Base-by-base conservation (phyloP, 1,284 basidiomycete species). In the Ganoderma leucocontextum region DNA sequence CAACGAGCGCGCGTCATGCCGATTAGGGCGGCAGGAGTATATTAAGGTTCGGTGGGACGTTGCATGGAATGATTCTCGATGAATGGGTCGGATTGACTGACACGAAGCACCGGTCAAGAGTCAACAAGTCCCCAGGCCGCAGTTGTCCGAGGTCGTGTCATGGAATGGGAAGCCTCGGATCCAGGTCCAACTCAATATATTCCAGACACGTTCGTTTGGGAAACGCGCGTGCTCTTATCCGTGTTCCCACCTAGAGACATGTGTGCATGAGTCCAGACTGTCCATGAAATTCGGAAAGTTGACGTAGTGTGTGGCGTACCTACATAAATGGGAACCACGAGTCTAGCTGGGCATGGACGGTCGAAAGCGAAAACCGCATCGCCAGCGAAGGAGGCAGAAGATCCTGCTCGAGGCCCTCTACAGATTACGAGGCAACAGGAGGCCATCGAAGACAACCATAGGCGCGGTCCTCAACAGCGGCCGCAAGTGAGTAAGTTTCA, bases 401-500 rank as follows among this genome's bases (percentile, higher is more conserved):
- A 25, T 33, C 52, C 15, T 17, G 33, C 33, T 55, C 52, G 12
- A 35, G 17, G 17, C 52, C 29, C 6, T 33, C 52, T 55, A 55
- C 33, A 55, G 29, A 55, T 55, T 35, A 17, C 13, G 19, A n/a
- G 55, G 36, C 55, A 58, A n/a, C 19, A 38, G 33, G 33, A 38
- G 10, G 57, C 61, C 53, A 60, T 62, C 35, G 35, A 22, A 25
- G 36, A 58, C 7, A n/a, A 38, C 55, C 55, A 58, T 8, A 58
- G 35, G 33, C 29, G 39, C 35, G 47, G 25, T 44, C 52, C 60
- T 47, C 49, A 62, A 38, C 52, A 68, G 38, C 22, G 63, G 55
- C 33, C 44, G 38, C 60, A 65, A 15, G 19, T 63, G 67, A n/a
- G 64, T 60, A 44, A 60, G 41, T 52, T 69, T 59, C 60, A 65